Conservation (phyloP, 306 rosid species). For the Trifolium dubium region DNA sequence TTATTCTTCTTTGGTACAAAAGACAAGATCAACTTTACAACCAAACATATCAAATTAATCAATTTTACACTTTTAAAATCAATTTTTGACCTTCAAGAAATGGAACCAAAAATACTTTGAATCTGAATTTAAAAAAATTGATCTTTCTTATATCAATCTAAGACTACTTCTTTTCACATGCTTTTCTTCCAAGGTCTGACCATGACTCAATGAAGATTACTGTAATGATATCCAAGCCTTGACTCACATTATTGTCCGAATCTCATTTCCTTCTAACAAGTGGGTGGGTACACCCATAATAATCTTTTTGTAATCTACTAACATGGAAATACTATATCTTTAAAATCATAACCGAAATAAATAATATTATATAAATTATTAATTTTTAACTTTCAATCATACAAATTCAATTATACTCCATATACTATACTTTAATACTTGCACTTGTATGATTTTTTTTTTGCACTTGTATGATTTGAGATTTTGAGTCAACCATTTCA, state of each 20-base stretch:
- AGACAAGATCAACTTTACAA: too few species aligned
- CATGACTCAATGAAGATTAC: constrained; percentile 1
- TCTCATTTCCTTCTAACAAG: constrained; percentile 37
- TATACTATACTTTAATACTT: neutral
- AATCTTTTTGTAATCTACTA: constrained; percentile 23
- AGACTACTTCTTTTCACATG: neutral
- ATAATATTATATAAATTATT: neutral
- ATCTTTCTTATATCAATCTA: neutral
- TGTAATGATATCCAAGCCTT: neutral
- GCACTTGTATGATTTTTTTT: neutral
- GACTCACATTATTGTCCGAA: constrained; percentile 19
- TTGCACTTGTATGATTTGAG: neutral
- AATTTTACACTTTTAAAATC: too few species aligned
- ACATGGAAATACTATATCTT: constrained; percentile 9
- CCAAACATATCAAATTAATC: too few species aligned
- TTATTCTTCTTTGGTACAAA: too few species aligned
- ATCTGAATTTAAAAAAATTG: neutral
- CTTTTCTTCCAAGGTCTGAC: neutral
- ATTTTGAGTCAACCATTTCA: constrained; percentile 5
- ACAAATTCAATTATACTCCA: neutral
- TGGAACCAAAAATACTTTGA: too few species aligned
- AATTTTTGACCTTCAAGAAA: too few species aligned
- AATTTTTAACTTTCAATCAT: neutral
- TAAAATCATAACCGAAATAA: neutral
- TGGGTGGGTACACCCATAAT: constrained; percentile 40